Evolutionary conservation across 352 stramenopile species (phyloP), one percentile per base, ranked within the genome.

Genomic region (Phytopythium delawarense): DNA sequence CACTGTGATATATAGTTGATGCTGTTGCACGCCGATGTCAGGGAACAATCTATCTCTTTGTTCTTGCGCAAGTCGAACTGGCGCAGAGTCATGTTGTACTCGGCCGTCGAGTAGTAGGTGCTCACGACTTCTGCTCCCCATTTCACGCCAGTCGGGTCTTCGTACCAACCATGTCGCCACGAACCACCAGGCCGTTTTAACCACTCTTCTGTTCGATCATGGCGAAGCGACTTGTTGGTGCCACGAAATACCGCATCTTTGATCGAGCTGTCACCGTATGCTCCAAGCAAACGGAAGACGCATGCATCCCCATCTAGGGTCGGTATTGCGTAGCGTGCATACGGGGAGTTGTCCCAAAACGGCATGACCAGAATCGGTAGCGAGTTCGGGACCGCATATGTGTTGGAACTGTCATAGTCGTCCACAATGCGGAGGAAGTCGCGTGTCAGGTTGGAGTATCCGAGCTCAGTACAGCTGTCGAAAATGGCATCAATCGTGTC

Each of bases 341-440:
- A 53, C 8, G 2, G 16, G 0, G 20, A n/a, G 42, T 73, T 73
- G 45, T 73, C 67, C 25, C 42, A 64, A 39, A 46, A 70, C 7
- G 67, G 66, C 32, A 73, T 57, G 21, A 64, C 55, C 6, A 73
- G 39, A 8, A 70, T 44, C 15, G 63, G 63, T 0, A 79, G 54
- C 7, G 67, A 62, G 39, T 62, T 35, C 0, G 34, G 49, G 12
- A 77, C 37, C 0, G 32, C 12, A 49, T 12, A 39, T 28, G 56
- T 13, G 34, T 39, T 12, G 34, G 11, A 12, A 7, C 34, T 67
- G 34, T 76, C 54, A 51, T 54, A 57, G 6, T 64, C 62, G 15
- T 70, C 65, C 15, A 75, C 55, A 21, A 72, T 48, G 21, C 71
- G 60, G 5, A 74, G 69, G 6, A 34, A 20, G 7, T 65, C 71